phyloP scores from a whole-genome alignment of 2,329 filamentous ascomycete species.

The Fusarium sacchari region DNA sequence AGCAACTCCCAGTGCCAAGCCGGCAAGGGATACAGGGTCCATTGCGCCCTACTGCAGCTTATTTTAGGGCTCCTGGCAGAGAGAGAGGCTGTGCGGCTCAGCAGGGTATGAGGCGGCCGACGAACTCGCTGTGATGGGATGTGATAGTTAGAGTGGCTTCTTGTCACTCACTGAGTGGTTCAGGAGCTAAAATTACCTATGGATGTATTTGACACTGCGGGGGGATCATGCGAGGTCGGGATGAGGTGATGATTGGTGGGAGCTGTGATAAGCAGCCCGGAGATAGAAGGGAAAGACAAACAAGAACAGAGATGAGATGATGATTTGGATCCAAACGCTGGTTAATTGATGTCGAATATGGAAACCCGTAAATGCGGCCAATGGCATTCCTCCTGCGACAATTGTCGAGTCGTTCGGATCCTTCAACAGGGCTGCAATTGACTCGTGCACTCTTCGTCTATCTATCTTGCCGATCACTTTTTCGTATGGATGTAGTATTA shows the following conservation, averaged over 20 bases:
- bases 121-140: neutral
- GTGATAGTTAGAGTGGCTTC: neutral
- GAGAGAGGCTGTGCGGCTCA: conserved; percentile 13
- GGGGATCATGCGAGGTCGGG: conserved; percentile 1
- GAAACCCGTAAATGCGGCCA: neutral
- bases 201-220: conserved; percentile 3
- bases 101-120: neutral
- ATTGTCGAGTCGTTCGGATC: neutral
- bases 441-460: neutral
- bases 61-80: neutral
- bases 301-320: neutral
- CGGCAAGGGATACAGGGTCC: conserved; percentile 56
- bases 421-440: neutral
- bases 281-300: neutral
- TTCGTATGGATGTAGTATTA: too few species aligned
- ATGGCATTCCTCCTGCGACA: neutral
- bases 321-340: neutral
- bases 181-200: neutral
- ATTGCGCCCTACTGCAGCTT: conserved; percentile 41
- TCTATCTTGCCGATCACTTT: neutral
- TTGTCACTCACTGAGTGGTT: neutral
- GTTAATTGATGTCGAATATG: neutral
- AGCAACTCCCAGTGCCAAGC: conserved; percentile 57
- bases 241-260: conserved; percentile 13
- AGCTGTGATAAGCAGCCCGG: neutral